Percentiles rank a stretch among this genome's conserved stretches.
These are phyloP conservation scores for Henningerozyma blattae DNA, from an alignment of 805 yeast species.

Conservation along the genomic window DNA sequence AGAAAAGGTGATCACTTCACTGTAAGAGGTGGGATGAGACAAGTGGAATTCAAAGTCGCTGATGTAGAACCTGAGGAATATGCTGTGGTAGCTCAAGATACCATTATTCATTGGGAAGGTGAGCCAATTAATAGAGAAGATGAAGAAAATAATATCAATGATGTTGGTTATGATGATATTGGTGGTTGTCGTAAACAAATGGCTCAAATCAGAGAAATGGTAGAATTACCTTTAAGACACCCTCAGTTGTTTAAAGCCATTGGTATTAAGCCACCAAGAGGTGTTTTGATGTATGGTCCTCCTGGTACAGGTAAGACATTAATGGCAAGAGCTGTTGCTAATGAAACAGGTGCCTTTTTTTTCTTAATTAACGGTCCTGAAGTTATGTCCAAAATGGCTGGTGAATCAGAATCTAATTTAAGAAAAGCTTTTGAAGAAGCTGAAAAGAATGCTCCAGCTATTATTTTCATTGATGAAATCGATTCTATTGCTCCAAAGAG, in stretches of 20 bases:
- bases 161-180: constrained; percentile 97
- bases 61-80: constrained; percentile 96
- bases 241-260: constrained; percentile 96
- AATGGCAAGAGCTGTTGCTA: constrained; percentile 99
- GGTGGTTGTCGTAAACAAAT: constrained; percentile 99
- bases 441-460: constrained; percentile 95
- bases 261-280: constrained; percentile 98
- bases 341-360: constrained; percentile 98
- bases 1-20: constrained; percentile 94
- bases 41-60: constrained; percentile 95
- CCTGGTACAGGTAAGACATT: constrained; percentile 99
- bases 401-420: constrained; percentile 94
- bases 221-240: constrained; percentile 94
- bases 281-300: constrained; percentile 96
- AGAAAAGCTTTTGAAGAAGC: constrained; percentile 99
- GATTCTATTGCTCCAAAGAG: constrained; percentile 99
- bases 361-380: constrained; percentile 98
- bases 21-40: constrained; percentile 98
- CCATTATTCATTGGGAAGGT: constrained; percentile 96
- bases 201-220: constrained; percentile 98
- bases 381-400: constrained; percentile 99
- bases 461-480: constrained; percentile 95
- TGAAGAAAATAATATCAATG: constrained; percentile 79
- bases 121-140: constrained; percentile 70
- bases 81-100: constrained; percentile 97